Evolutionary conservation across 768 basidiomycete species (phyloP).

Genomic region (Leccinum imitatum): DNA sequence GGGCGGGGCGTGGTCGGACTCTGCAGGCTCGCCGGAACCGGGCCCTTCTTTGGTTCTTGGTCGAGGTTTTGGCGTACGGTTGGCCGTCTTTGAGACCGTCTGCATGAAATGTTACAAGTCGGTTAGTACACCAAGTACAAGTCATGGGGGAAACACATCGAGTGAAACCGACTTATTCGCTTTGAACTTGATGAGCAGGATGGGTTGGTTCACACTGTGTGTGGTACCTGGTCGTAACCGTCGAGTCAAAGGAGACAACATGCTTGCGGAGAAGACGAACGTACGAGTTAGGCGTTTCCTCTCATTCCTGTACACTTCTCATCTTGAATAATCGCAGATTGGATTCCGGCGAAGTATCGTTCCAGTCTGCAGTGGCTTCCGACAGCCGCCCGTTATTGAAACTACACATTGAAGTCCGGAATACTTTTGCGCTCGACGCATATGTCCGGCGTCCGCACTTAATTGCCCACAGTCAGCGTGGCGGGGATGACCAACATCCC

Average conservation of each 20-base stretch:
- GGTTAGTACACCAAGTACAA: not conserved
- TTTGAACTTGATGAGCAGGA: conserved; percentile 95
- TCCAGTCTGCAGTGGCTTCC: too few species aligned
- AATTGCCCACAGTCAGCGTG: conserved; percentile 94
- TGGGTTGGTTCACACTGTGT: conserved; percentile 93
- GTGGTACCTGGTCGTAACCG: conserved; percentile 53
- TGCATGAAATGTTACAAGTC: conserved; percentile 23
- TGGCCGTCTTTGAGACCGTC: conserved; percentile 61
- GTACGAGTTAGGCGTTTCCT: conserved; percentile 40
- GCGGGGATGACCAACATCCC: conserved; percentile 79
- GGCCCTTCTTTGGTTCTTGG: conserved; percentile 50
- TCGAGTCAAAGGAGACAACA: not conserved
- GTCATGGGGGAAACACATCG: conserved; percentile 47
- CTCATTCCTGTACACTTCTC: too few species aligned
- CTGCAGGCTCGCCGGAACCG: conserved; percentile 15
- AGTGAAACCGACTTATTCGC: conserved; percentile 94
- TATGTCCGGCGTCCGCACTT: conserved; percentile 92
- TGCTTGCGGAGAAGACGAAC: conserved; percentile 30
- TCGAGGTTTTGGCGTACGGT: conserved; percentile 63
- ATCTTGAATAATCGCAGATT: too few species aligned
- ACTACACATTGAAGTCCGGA: conserved; percentile 81
- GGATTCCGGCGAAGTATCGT: too few species aligned
- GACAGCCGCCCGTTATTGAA: conserved; percentile 85
- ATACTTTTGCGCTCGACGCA: conserved; percentile 96
- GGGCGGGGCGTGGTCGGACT: conserved; percentile 40